Evolutionary conservation across 2,329 filamentous ascomycete species (phyloP).

Genomic region (Fusarium camptoceras): DNA sequence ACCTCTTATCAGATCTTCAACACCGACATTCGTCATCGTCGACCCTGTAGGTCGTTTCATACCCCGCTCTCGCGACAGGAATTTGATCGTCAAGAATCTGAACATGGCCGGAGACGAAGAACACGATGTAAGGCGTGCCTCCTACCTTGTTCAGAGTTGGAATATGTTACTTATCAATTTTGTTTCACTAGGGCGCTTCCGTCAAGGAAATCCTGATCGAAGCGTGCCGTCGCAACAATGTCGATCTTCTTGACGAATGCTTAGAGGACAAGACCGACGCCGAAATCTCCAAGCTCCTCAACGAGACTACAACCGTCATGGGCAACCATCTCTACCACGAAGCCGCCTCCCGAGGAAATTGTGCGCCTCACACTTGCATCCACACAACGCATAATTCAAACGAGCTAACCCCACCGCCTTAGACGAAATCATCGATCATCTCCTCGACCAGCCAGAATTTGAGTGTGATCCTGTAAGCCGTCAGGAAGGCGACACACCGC

Average conservation of each 20-base stretch:
- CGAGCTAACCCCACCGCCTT: slow-evolving; percentile 23
- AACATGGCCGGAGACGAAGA: slow-evolving; percentile 50
- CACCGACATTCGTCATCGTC: slow-evolving; percentile 6
- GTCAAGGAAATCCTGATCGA: slow-evolving; percentile 88
- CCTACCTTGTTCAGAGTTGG: background rate
- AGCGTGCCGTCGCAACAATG: slow-evolving; percentile 93
- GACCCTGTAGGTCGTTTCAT: slow-evolving; percentile 9
- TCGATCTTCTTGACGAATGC: slow-evolving; percentile 82
- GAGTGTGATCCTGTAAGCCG: slow-evolving; percentile 84
- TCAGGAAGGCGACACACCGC: slow-evolving; percentile 79
- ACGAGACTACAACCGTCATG: slow-evolving; percentile 84
- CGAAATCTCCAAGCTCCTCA: slow-evolving; percentile 81
- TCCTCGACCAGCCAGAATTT: slow-evolving; percentile 85
- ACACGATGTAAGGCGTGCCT: slow-evolving; percentile 49
- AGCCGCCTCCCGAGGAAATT: slow-evolving; percentile 86
- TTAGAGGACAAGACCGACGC: slow-evolving; percentile 71
- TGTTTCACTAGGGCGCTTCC: slow-evolving; percentile 76
- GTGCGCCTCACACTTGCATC: slow-evolving; percentile 63
- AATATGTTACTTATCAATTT: background rate
- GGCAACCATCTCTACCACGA: slow-evolving; percentile 92
- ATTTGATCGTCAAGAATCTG: slow-evolving; percentile 8
- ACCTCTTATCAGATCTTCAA: background rate
- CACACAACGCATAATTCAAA: slow-evolving; percentile 10
- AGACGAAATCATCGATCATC: slow-evolving; percentile 84
- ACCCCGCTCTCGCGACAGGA: slow-evolving; percentile 33